phyloP scores from a whole-genome alignment of 192 early-diverging fungal genomes.

The Rhizoclosmatium globosum region DNA sequence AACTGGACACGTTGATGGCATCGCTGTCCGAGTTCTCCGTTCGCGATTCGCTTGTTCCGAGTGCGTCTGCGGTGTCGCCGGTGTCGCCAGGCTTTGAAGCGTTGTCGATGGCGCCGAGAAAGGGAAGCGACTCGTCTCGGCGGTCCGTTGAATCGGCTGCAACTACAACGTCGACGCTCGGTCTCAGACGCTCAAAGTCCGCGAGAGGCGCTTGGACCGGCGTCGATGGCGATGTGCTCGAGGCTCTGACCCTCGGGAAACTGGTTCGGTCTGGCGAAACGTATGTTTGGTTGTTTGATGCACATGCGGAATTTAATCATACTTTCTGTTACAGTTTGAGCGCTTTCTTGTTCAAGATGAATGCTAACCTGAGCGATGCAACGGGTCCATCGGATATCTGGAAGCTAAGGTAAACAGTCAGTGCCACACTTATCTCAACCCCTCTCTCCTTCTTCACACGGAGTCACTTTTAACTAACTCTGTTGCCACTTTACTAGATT shows the following conservation, averaged over 20 bases:
- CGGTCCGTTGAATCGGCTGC: not conserved
- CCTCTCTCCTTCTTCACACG: not conserved
- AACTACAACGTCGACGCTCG: not conserved
- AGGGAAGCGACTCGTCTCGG: not conserved
- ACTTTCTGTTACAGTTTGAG: not conserved
- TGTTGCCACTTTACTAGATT: not conserved
- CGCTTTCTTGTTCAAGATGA: conserved; percentile 4
- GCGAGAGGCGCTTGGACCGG: not conserved
- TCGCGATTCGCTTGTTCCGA: not conserved
- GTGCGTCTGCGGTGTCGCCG: not conserved
- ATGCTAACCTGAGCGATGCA: no score
- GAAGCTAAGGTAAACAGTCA: not conserved
- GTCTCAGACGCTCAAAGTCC: not conserved
- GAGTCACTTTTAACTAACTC: not conserved
- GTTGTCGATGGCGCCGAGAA: not conserved
- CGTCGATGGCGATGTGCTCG: not conserved
- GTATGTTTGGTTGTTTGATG: no score
- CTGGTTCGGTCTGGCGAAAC: not conserved
- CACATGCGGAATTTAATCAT: no score
- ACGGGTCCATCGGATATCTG: not conserved
- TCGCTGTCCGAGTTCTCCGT: not conserved
- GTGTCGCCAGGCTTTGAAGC: not conserved
- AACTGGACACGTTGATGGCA: not conserved
- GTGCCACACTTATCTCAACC: not conserved
- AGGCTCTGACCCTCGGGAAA: not conserved